These are phyloP conservation scores for Astrothelium subdiscretum DNA, from an alignment of 495 filamentous ascomycete genomes.

Conservation along the genomic window DNA sequence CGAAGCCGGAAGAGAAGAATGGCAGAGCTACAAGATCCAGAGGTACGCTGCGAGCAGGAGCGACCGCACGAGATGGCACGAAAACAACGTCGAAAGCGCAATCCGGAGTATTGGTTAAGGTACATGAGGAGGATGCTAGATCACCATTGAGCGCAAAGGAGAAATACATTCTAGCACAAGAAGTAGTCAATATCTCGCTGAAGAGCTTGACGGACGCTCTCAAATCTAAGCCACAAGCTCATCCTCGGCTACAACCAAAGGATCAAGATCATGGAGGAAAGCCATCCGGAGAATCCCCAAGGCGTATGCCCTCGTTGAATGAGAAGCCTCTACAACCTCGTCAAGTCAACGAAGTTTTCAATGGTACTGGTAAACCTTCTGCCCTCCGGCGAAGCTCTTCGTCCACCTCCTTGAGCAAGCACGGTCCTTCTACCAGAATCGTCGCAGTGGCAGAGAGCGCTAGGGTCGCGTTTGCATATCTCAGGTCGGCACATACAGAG, in stretches of 20 bases:
- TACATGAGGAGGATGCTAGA: conserved; percentile 3
- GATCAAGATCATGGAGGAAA: conserved; percentile 4
- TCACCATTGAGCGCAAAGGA: conserved; percentile 8
- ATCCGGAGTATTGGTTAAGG: neutral
- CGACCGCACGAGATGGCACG: neutral
- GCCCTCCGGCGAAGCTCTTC: conserved; percentile 26
- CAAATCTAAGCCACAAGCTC: conserved; percentile 34
- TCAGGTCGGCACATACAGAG: conserved; percentile 47
- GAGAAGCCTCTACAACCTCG: conserved; percentile 15
- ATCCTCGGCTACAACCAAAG: conserved; percentile 1
- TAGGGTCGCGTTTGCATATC: conserved; percentile 55
- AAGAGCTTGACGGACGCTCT: conserved; percentile 63
- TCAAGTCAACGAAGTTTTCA: conserved; percentile 12
- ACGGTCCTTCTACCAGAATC: conserved; percentile 13
- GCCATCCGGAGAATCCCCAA: neutral
- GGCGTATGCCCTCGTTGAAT: neutral
- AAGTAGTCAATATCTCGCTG: conserved; percentile 15
- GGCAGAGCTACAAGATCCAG: neutral
- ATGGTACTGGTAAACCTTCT: conserved; percentile 13
- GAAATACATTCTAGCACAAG: conserved; percentile 16
- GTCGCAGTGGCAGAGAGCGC: conserved; percentile 59
- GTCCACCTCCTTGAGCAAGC: conserved; percentile 14
- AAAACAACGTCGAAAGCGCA: neutral
- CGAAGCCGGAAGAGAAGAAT: neutral
- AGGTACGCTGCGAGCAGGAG: neutral